Evolutionary conservation across 352 stramenopile genomes (phyloP).

Genomic region (Pythium vanterpoolii): DNA sequence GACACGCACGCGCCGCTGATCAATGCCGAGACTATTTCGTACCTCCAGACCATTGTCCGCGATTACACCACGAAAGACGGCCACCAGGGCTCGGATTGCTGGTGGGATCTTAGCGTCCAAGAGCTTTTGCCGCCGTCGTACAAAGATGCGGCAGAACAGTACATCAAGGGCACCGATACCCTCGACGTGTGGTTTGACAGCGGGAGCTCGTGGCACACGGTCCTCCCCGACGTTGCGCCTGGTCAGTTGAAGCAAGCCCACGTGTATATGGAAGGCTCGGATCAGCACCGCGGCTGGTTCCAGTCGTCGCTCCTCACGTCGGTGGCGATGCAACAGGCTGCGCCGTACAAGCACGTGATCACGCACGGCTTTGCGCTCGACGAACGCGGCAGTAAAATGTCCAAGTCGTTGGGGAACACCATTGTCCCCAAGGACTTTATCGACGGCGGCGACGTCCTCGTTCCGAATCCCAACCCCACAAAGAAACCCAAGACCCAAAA

Average conservation of each 20-base stretch:
- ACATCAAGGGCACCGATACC: constrained; percentile 95
- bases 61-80: constrained; percentile 39
- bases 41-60: constrained; percentile 70
- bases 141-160: constrained; percentile 81
- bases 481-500: constrained; percentile 53
- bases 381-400: constrained; percentile 98
- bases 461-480: constrained; percentile 68
- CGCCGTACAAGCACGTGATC: constrained; percentile 96
- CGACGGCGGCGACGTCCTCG: constrained; percentile 73
- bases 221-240: constrained; percentile 52
- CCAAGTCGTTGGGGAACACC: constrained; percentile 97
- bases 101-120: constrained; percentile 89
- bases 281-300: constrained; percentile 99
- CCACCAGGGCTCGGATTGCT: constrained; percentile 93
- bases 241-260: constrained; percentile 85
- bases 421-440: constrained; percentile 95
- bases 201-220: constrained; percentile 74
- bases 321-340: constrained; percentile 71
- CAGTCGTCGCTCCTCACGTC: constrained; percentile 97
- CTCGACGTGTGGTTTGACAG: constrained; percentile 99
- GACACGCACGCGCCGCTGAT: constrained; percentile 88
- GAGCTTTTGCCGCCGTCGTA: constrained; percentile 66
- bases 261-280: constrained; percentile 96
- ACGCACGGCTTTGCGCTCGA: constrained; percentile 99
- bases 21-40: constrained; percentile 87